Base-by-base conservation (phyloP, 2,329 filamentous ascomycete species). In the Didymella sp. region DNA sequence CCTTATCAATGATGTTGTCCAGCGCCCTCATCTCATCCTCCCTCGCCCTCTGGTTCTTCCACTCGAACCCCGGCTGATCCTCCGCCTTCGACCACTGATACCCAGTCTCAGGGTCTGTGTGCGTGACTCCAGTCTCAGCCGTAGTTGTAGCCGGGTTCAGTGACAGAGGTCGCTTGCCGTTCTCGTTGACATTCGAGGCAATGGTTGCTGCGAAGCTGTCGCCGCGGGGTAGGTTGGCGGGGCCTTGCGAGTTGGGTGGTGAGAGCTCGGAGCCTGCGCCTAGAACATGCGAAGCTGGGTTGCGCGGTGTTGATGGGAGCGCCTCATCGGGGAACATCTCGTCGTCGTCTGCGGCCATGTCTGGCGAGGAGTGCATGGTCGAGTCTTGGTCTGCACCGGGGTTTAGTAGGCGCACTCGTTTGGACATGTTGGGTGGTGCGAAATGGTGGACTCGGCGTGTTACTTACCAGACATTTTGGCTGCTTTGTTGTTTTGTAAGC, bases 221-320 rank as follows among this genome's bases (percentile, higher is more conserved):
- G 42, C 69, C 67, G 47, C 68, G 72, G 43, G 66, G 46, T 21
- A 66, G 58, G 12, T 59, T 42, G 31, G 65, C 44, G 40, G 69
- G 62, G 46, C 66, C 71, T 65, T 85, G 83, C 1, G 83, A 85
- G 51, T 81, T 80, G 22, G 84, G 83, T 31, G 84, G 84, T 9
- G 83, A 85, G 51, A 84, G 78, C 58, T 84, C 81, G n/a, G 77
- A 75, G 63, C 71, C 62, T 50, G 67, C 68, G 57, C 60, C 66
- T 60, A 64, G 67, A 63, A 60, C 55, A 33, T 59, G 59, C 28
- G 64, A 59, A 54, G 64, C 64, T 65, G 70, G 58, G 43, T 72
- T 73, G 44, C 76, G 78, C 27, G 78, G 80, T 35, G 78, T 82
- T 55, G 75, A 77, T 40, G 78, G 70, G 19, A 78, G 75, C 6